Evolutionary conservation across 768 basidiomycete genomes (phyloP), one percentile per base, ranked within the genome.

Genomic region (Phaeotremella skinneri): DNA sequence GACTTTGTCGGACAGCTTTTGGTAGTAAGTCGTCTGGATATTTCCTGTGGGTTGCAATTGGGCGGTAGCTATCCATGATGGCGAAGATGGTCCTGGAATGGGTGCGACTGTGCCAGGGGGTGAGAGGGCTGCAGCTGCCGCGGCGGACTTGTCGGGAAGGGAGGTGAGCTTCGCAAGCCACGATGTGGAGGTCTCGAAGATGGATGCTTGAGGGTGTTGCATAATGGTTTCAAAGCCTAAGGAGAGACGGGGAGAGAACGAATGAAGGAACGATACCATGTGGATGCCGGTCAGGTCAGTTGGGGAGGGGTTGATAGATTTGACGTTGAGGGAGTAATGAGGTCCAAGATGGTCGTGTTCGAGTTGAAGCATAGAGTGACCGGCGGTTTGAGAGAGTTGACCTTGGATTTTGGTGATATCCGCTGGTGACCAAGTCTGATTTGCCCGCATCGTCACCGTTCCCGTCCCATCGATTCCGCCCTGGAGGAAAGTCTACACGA

Each of bases 381-480:
- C 88, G 16, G 79, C 55, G 20, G 78, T 85, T 69, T 67, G 82
- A 73, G 48, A 55, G 45, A 26, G 14, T 25, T 92, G 91, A 31
- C 85, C 85, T 68, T 96, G 91, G 34, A 87, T 74, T 78, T 98
- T 99, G 56, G 90, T 86, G 26, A 90, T 83, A 73, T 87, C 84
- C 48, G 79, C 81, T 1, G 84, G 78, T 49, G 84, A 82, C 93
- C 93, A 97, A 13, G 87, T 88, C 70, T 91, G 86, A 80, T 97
- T 97, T 70, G 89, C 81, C 53, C 93, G 86, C 39, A 85, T 90
- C 62, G 85, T 90, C 55, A 98, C 83, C 61, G 87, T 89, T 32
- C 93, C 93, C 60, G 93, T 90, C 68, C 96, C 86, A 80, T 98
- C 96, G 47, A 98, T 83, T 62, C 87, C 85, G 59, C 94, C 96